phyloP scores from a whole-genome alignment of 2,329 filamentous ascomycete genomes.

The Lomentospora prolificans region DNA sequence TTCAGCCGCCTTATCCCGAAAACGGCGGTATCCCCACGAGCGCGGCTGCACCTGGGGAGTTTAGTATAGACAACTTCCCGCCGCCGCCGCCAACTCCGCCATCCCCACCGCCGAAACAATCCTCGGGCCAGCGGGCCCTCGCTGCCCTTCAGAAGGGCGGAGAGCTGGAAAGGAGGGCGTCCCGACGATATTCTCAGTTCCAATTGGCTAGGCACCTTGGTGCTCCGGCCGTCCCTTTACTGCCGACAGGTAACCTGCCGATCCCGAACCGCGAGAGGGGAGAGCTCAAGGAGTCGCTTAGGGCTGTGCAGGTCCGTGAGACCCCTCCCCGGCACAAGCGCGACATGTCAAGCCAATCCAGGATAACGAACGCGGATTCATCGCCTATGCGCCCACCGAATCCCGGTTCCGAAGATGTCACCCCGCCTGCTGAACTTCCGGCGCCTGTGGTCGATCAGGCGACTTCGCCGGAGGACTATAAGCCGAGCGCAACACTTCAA shows the following conservation, averaged over 20 bases:
- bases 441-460: neutral
- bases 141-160: constrained; percentile 85
- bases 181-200: constrained; percentile 87
- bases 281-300: constrained; percentile 78
- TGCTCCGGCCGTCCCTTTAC: constrained; percentile 68
- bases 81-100: constrained; percentile 57
- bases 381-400: constrained; percentile 7
- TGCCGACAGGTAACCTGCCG: constrained; percentile 74
- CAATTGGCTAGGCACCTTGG: constrained; percentile 94
- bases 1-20: constrained; percentile 61
- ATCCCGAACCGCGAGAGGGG: constrained; percentile 73
- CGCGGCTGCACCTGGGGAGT: constrained; percentile 32
- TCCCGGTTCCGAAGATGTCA: constrained; percentile 9
- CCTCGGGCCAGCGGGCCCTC: constrained; percentile 67
- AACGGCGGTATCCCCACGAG: constrained; percentile 30
- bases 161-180: constrained; percentile 85
- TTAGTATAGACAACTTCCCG: constrained; percentile 56
- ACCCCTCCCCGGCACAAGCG: constrained; percentile 37
- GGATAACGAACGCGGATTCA: constrained; percentile 13
- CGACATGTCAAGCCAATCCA: constrained; percentile 35
- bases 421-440: constrained; percentile 4
- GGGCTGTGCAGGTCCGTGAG: constrained; percentile 48
- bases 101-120: constrained; percentile 38
- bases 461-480: constrained; percentile 56
- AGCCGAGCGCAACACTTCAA: constrained; percentile 48